Evolutionary conservation across 352 stramenopile genomes (phyloP).

Genomic region (Phytophthora sojae): DNA sequence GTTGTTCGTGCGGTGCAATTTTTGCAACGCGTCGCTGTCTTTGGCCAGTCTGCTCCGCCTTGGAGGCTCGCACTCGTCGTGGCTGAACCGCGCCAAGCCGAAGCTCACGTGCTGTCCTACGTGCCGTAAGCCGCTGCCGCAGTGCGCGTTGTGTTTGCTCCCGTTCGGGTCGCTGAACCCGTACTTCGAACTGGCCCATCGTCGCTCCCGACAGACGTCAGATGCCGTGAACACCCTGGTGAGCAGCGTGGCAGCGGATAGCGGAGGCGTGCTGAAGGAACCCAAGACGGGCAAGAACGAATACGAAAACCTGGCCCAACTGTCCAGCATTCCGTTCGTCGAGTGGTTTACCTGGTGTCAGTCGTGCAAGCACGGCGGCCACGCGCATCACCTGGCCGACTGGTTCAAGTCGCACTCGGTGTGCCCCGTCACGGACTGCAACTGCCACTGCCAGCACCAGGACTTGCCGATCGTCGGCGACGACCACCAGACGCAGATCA

Average conservation of each 20-base stretch:
- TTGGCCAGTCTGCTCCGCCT: constrained; percentile 89
- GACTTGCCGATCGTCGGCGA: constrained; percentile 72
- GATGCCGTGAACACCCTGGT: constrained; percentile 57
- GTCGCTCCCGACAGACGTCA: constrained; percentile 67
- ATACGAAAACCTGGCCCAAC: constrained; percentile 88
- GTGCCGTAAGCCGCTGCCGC: constrained; percentile 93
- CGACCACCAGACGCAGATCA: constrained; percentile 54
- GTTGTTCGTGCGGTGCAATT: constrained; percentile 95
- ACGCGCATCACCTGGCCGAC: constrained; percentile 94
- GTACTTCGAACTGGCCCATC: constrained; percentile 94
- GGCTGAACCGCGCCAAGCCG: constrained; percentile 88
- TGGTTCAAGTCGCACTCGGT: constrained; percentile 93
- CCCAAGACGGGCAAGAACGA: constrained; percentile 58
- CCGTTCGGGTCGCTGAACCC: constrained; percentile 95
- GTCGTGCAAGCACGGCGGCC: constrained; percentile 89
- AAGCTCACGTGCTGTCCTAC: constrained; percentile 92
- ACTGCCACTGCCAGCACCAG: constrained; percentile 90
- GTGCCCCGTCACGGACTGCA: constrained; percentile 94
- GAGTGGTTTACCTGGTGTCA: constrained; percentile 97
- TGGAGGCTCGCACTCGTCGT: constrained; percentile 91
- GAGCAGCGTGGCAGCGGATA: constrained; percentile 36
- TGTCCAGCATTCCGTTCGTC: constrained; percentile 94
- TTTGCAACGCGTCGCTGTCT: constrained; percentile 92
- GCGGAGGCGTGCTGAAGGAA: constrained; percentile 59
- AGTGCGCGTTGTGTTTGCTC: constrained; percentile 94